A percentile compares a stretch with the other conserved stretches of the same genome.
phyloP scores from a whole-genome alignment of 2,329 filamentous ascomycete species.

The Cryphonectria naterciae region DNA sequence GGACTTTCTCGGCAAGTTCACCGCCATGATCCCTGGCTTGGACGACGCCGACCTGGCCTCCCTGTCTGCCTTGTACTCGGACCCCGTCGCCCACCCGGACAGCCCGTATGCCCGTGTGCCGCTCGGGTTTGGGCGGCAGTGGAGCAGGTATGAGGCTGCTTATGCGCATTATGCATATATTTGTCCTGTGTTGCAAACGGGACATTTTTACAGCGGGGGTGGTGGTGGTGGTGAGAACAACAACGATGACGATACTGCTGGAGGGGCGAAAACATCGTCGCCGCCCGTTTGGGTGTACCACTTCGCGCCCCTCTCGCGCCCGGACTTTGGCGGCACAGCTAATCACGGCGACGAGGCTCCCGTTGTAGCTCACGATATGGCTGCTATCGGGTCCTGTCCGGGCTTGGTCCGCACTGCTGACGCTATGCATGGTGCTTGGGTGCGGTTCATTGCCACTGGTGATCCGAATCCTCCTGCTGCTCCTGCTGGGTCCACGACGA shows the following conservation, averaged over 20 bases:
- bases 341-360: slow-evolving; percentile 54
- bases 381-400: slow-evolving; percentile 37
- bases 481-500: slow-evolving; percentile 27
- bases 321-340: slow-evolving; percentile 39
- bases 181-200: slow-evolving; percentile 65
- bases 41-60: slow-evolving; percentile 53
- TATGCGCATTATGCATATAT: slow-evolving; percentile 70
- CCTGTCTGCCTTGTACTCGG: slow-evolving; percentile 66
- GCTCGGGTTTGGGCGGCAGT: slow-evolving; percentile 55
- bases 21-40: slow-evolving; percentile 62
- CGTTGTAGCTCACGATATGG: slow-evolving; percentile 49
- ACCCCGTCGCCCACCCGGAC: slow-evolving; percentile 49
- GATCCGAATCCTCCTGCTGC: slow-evolving; percentile 30
- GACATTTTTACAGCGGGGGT: slow-evolving; percentile 43
- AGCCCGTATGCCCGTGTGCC: slow-evolving; percentile 47
- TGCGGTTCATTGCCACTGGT: slow-evolving; percentile 38
- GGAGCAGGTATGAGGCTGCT: slow-evolving; percentile 60
- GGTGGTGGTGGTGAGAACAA: too few species aligned
- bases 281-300: slow-evolving; percentile 48
- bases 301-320: slow-evolving; percentile 50
- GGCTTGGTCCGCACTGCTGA: slow-evolving; percentile 45
- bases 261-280: not conserved
- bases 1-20: slow-evolving; percentile 66
- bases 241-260: not conserved
- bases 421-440: slow-evolving; percentile 51